Evolutionary conservation across 1,284 basidiomycete genomes (phyloP).

Genomic region (Melampsora americana): DNA sequence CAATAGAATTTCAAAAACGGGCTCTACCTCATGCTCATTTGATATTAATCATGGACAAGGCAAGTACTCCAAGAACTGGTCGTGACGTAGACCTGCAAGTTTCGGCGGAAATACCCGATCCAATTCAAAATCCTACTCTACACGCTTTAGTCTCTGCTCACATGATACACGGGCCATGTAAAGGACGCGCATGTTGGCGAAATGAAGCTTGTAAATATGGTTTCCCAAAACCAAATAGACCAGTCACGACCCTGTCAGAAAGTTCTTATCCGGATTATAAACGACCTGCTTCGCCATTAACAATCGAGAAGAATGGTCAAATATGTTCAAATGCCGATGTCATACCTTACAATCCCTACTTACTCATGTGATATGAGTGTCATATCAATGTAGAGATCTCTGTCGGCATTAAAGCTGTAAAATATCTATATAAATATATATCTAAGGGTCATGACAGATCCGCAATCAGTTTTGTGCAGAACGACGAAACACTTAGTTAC

Average conservation of each 20-base stretch:
- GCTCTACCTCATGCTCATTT: background rate
- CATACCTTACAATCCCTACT: slow-evolving; percentile 3
- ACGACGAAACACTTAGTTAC: slow-evolving; percentile 3
- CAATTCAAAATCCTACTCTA: background rate
- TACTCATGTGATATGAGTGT: background rate
- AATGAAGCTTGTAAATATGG: background rate
- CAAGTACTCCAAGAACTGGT: background rate
- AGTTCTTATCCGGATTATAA: background rate
- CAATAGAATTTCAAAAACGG: slow-evolving; percentile 26
- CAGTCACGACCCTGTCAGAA: background rate
- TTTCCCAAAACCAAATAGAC: background rate
- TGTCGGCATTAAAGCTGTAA: background rate
- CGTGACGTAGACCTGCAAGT: background rate
- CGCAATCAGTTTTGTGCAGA: background rate
- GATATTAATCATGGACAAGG: background rate
- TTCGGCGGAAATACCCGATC: slow-evolving; percentile 10
- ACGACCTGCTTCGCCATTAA: background rate
- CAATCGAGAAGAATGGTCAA: background rate
- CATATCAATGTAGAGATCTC: slow-evolving; percentile 35
- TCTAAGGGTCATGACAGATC: slow-evolving; percentile 14
- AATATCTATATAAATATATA: slow-evolving; percentile 33
- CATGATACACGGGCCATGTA: slow-evolving; percentile 16
- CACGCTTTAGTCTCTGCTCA: background rate
- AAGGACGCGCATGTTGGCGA: background rate
- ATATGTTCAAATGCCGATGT: slow-evolving; percentile 11